Evolutionary conservation across 176 grass and related monocot genomes (phyloP).

Genomic region (Raddia guianensis): DNA sequence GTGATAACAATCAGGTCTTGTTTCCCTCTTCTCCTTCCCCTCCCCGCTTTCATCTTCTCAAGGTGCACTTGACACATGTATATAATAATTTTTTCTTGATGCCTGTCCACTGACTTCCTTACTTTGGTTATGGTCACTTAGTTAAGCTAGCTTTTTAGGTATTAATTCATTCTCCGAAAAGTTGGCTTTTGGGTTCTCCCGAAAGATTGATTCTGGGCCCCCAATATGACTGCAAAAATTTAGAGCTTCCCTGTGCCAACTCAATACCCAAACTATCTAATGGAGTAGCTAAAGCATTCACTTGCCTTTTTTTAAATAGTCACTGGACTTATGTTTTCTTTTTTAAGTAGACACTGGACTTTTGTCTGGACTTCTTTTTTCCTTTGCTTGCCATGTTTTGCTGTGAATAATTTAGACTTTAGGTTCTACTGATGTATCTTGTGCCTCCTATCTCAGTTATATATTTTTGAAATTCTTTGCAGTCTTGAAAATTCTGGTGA

Average conservation of each 20-base stretch:
- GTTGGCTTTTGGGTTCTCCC: no score
- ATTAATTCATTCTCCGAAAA: no score
- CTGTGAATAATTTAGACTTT: constrained; percentile 22
- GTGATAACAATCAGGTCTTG: no score
- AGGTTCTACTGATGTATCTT: not conserved
- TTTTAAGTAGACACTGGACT: constrained; percentile 26
- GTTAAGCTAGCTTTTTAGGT: no score
- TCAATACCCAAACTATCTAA: constrained; percentile 11
- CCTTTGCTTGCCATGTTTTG: constrained; percentile 19
- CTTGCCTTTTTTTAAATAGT: constrained; percentile 7
- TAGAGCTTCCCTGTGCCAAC: constrained; percentile 24
- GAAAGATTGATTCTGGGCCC: no score
- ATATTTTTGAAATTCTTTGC: constrained; percentile 33
- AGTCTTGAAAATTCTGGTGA: constrained; percentile 96
- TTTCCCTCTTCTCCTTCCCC: no score
- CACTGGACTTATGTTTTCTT: not conserved
- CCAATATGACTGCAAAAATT: not conserved
- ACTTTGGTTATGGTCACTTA: no score
- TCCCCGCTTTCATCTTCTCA: no score
- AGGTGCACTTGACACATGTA: no score
- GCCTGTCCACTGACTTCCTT: no score
- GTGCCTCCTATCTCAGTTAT: constrained; percentile 5
- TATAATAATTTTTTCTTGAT: no score
- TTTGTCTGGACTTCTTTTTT: constrained; percentile 24
- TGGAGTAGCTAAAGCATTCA: not conserved